These are phyloP conservation scores for Kickxella alabastrina DNA, from an alignment of 192 early-diverging fungal genomes.

Conservation along the genomic window DNA sequence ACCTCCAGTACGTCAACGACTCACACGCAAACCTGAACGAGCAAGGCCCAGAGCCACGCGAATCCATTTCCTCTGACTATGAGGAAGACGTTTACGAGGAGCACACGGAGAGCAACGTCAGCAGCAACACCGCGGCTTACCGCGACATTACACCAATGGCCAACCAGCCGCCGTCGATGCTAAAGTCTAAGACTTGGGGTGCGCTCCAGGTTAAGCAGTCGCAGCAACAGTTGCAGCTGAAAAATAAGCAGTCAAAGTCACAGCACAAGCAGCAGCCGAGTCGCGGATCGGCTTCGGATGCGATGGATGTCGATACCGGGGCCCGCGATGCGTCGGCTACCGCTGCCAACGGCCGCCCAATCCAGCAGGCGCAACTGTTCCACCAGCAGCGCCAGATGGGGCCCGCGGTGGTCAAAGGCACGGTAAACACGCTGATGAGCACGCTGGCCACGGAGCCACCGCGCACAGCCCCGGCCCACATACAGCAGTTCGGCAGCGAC, in stretches of 20 bases:
- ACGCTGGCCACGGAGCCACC: conserved; percentile 31
- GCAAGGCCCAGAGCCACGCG: conserved; percentile 28
- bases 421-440: conserved; percentile 46
- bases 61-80: conserved; percentile 12
- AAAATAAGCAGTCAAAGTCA: neutral
- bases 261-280: conserved; percentile 6
- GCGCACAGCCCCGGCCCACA: conserved; percentile 18
- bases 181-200: conserved; percentile 29
- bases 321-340: conserved; percentile 6
- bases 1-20: conserved; percentile 40
- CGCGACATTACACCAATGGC: conserved; percentile 1
- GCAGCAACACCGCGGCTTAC: neutral
- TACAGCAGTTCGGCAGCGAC: conserved; percentile 14
- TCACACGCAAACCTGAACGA: conserved; percentile 12
- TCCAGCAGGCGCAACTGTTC: conserved; percentile 36
- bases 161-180: conserved; percentile 4
- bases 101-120: neutral
- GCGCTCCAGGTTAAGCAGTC: neutral
- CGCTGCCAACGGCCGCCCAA: conserved; percentile 2
- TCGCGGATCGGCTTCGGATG: neutral
- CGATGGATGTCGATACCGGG: conserved; percentile 4
- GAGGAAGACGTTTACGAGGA: conserved; percentile 7
- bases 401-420: conserved; percentile 21
- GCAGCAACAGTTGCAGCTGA: neutral
- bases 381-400: conserved; percentile 25